These are phyloP conservation scores for Starmerella kuoi DNA, from an alignment of 805 yeast genomes.

Conservation along the genomic window DNA sequence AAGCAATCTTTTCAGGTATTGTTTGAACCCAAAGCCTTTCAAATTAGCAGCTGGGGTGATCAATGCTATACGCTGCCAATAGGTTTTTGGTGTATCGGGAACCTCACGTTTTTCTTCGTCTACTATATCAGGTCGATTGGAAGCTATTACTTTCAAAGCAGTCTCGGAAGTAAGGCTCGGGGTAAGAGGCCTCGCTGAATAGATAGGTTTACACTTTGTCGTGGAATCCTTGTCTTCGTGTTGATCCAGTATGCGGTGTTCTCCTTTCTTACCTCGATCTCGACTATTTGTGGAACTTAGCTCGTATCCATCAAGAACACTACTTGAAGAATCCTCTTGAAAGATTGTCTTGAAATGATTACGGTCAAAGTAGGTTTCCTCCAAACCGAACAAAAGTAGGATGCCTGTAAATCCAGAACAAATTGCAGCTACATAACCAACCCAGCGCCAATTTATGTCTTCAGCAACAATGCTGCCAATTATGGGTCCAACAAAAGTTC, in stretches of 20 bases:
- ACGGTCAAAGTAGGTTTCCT: constrained; percentile 48
- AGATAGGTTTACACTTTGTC: not conserved
- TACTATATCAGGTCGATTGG: constrained; percentile 16
- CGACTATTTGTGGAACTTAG: constrained; percentile 1
- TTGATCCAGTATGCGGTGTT: not conserved
- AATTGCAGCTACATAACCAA: constrained; percentile 55
- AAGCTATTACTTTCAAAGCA: not conserved
- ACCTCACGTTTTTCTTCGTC: constrained; percentile 16
- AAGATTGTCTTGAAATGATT: constrained; percentile 16
- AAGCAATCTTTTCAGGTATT: constrained; percentile 45
- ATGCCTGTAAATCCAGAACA: constrained; percentile 47
- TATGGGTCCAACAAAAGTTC: constrained; percentile 69
- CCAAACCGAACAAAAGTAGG: constrained; percentile 47
- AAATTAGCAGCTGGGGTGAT: constrained; percentile 40
- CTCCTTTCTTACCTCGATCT: not conserved
- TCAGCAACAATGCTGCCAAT: constrained; percentile 62
- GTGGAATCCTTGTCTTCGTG: not conserved
- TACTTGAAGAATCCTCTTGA: not conserved
- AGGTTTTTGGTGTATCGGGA: constrained; percentile 31
- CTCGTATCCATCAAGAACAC: not conserved
- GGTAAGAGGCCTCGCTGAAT: not conserved
- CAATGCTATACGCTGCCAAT: constrained; percentile 33
- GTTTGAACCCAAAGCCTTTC: constrained; percentile 53
- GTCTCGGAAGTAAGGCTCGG: not conserved
- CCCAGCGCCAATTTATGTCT: constrained; percentile 61